Evolutionary conservation across 495 filamentous ascomycete species (phyloP).

Genomic region (Elasticomyces elasticus): DNA sequence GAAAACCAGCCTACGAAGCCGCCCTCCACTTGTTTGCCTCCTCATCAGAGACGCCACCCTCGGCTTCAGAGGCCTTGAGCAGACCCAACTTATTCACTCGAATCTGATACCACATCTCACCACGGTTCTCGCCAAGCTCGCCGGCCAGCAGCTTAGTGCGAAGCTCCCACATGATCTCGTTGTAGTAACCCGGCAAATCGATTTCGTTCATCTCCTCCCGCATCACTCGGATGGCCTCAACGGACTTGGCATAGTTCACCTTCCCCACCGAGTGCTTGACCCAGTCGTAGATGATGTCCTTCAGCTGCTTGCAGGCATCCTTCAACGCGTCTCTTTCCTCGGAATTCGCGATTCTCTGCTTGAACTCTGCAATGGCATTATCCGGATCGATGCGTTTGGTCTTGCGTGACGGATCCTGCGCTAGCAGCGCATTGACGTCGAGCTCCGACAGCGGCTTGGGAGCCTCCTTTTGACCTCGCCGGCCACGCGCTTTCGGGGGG

Average conservation of each 20-base stretch:
- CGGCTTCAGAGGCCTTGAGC: constrained; percentile 52
- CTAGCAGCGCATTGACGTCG: constrained; percentile 69
- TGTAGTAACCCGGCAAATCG: constrained; percentile 70
- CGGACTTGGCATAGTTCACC: constrained; percentile 58
- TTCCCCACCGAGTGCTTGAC: constrained; percentile 67
- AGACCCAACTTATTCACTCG: constrained; percentile 58
- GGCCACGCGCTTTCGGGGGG: constrained; percentile 46
- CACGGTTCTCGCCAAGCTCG: constrained; percentile 69
- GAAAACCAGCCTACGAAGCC: neutral
- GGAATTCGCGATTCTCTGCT: constrained; percentile 58
- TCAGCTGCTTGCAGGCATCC: constrained; percentile 66
- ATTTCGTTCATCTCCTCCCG: constrained; percentile 64
- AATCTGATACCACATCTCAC: constrained; percentile 73
- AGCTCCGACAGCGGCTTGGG: constrained; percentile 86
- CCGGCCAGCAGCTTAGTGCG: constrained; percentile 62
- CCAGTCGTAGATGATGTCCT: constrained; percentile 54
- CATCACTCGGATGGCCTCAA: constrained; percentile 68
- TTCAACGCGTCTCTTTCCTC: constrained; percentile 49
- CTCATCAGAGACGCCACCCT: constrained; percentile 54
- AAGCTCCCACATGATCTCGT: constrained; percentile 58
- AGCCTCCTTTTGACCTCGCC: constrained; percentile 62
- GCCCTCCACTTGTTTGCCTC: constrained; percentile 52
- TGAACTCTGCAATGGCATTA: constrained; percentile 90
- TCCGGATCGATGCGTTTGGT: constrained; percentile 56
- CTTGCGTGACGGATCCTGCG: constrained; percentile 38